Conservation (phyloP, 2,329 filamentous ascomycete genomes). For the Ophiostoma sp. region DNA sequence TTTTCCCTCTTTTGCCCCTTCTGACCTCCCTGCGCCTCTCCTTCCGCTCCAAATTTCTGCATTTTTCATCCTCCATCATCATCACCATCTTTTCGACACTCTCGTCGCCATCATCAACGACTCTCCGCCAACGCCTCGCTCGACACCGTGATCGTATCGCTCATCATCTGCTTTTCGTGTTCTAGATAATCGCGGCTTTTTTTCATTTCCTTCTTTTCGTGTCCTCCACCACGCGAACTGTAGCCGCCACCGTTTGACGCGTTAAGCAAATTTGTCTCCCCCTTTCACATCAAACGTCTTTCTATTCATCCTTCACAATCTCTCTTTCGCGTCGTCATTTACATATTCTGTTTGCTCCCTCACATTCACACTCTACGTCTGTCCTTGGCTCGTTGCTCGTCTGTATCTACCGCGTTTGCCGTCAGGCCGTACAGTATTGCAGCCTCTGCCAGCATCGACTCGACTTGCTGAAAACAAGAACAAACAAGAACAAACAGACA, state of each 20-base stretch:
- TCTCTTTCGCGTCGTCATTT: neutral
- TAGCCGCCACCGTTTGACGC: slow-evolving; percentile 9
- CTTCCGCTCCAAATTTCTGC: neutral
- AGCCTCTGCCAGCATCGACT: neutral
- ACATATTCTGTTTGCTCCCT: no score
- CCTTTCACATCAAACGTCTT: neutral
- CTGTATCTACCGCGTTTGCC: neutral
- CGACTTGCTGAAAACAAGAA: neutral
- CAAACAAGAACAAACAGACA: neutral
- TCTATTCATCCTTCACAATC: neutral
- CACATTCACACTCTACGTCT: no score
- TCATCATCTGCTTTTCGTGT: slow-evolving; percentile 7
- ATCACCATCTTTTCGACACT: neutral
- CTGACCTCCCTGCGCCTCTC: neutral
- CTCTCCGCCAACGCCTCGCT: neutral
- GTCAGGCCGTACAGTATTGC: slow-evolving; percentile 12
- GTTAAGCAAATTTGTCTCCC: neutral
- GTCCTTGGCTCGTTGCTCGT: neutral
- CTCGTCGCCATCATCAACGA: neutral
- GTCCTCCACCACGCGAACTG: neutral
- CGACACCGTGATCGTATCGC: slow-evolving; percentile 8
- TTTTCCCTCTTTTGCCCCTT: slow-evolving; percentile 6
- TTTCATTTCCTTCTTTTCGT: neutral
- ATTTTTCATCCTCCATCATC: neutral
- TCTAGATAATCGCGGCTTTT: neutral